Evolutionary conservation across 2,329 filamentous ascomycete genomes (phyloP).

Genomic region (Diaporthe sp.): DNA sequence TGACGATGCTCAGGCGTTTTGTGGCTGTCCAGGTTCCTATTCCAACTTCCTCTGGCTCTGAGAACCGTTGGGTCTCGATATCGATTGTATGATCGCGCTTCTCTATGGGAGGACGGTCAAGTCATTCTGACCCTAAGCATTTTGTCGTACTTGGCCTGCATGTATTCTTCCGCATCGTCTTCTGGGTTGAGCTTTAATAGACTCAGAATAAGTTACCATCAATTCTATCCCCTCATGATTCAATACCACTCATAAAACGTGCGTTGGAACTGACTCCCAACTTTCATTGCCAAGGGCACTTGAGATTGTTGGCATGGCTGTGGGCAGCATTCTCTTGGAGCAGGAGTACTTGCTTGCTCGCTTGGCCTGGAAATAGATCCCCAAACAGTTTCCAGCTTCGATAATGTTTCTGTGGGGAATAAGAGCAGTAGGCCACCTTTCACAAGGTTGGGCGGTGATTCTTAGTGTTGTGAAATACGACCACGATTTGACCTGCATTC

Average conservation of each 20-base stretch:
- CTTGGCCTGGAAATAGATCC: neutral
- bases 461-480: neutral
- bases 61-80: neutral
- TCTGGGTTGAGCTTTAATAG: neutral
- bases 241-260: neutral
- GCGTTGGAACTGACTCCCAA: neutral
- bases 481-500: neutral
- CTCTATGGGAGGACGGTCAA: neutral
- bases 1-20: neutral
- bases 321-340: no score
- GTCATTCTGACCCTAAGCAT: neutral
- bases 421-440: neutral
- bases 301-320: neutral
- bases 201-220: neutral
- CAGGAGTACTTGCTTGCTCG: neutral
- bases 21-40: neutral
- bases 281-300: neutral
- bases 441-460: neutral
- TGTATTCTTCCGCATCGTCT: neutral
- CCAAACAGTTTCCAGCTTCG: neutral
- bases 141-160: neutral
- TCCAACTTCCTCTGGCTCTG: neutral
- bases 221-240: neutral
- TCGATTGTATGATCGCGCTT: neutral
- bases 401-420: neutral